Percentiles rank a stretch among this genome's conserved stretches.
Conservation (phyloP, 2,329 filamentous ascomycete genomes). For the Neodidymelliopsis sp. region DNA sequence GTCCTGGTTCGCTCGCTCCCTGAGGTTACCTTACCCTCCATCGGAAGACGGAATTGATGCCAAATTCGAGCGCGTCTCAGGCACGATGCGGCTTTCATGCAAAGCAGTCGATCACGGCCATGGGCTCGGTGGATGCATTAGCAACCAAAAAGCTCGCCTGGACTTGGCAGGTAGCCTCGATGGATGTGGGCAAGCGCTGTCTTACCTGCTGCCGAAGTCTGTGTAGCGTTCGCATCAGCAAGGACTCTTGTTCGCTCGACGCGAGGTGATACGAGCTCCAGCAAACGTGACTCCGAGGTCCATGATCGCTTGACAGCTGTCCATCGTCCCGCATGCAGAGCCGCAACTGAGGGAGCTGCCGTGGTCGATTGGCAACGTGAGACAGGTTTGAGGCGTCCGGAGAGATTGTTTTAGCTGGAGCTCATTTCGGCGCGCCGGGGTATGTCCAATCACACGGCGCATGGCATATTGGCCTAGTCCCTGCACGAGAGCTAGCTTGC, state of each 20-base stretch:
- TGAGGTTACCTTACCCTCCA: not conserved
- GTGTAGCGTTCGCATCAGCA: conserved; percentile 21
- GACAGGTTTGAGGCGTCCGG: conserved; percentile 23
- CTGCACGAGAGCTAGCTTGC: conserved; percentile 22
- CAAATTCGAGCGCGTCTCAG: conserved; percentile 6
- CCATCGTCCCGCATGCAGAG: conserved; percentile 11
- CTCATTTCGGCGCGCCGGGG: conserved; percentile 38
- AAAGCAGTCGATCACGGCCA: conserved; percentile 4
- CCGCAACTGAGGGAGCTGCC: conserved; percentile 12
- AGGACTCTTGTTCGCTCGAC: conserved; percentile 19
- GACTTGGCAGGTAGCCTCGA: conserved; percentile 11
- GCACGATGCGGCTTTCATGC: conserved; percentile 8
- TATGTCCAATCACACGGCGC: conserved; percentile 32
- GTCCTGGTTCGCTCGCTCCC: not conserved
- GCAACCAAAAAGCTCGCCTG: conserved; percentile 3
- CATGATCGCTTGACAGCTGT: conserved; percentile 8
- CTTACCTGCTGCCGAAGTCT: conserved; percentile 11
- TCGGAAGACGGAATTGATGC: not conserved
- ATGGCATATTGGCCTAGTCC: conserved; percentile 24
- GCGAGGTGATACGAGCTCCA: conserved; percentile 12
- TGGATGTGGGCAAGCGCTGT: conserved; percentile 17
- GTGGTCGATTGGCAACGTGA: conserved; percentile 18
- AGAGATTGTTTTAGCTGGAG: conserved; percentile 40
- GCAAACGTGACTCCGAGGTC: conserved; percentile 1
- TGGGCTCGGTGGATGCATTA: not conserved